phyloP scores from a whole-genome alignment of 257 asterid genomes.

The Coffea eugenioides region DNA sequence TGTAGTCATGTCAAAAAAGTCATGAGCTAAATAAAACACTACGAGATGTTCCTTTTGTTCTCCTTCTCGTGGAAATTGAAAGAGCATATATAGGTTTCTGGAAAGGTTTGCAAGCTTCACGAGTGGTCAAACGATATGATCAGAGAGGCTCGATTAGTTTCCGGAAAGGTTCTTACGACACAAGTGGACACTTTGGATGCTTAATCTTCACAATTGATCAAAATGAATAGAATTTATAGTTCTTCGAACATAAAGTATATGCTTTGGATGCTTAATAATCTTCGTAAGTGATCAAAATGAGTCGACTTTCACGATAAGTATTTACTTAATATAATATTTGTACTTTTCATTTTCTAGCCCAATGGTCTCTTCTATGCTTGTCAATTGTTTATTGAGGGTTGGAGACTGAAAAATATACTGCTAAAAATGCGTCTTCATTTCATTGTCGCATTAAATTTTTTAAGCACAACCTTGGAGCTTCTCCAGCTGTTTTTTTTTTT shows the following conservation, averaged over 20 bases:
- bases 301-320: background rate
- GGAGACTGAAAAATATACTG: background rate
- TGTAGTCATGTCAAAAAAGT: no score
- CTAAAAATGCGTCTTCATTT: background rate
- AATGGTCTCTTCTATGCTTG: background rate
- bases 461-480: no score
- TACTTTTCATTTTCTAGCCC: background rate
- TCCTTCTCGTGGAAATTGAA: no score
- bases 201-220: background rate
- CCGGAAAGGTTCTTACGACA: background rate
- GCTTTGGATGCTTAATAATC: background rate
- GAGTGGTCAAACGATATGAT: no score
- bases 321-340: no score
- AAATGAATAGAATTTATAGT: background rate
- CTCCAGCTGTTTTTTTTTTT: background rate
- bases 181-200: background rate
- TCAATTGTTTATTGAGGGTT: background rate
- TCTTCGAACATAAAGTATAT: background rate
- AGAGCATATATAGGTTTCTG: no score
- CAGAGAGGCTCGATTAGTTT: background rate
- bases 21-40: no score
- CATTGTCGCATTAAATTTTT: background rate
- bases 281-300: background rate
- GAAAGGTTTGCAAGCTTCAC: no score
- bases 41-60: no score